phyloP scores from a whole-genome alignment of 768 basidiomycete genomes.

The Kwoniella sp. region DNA sequence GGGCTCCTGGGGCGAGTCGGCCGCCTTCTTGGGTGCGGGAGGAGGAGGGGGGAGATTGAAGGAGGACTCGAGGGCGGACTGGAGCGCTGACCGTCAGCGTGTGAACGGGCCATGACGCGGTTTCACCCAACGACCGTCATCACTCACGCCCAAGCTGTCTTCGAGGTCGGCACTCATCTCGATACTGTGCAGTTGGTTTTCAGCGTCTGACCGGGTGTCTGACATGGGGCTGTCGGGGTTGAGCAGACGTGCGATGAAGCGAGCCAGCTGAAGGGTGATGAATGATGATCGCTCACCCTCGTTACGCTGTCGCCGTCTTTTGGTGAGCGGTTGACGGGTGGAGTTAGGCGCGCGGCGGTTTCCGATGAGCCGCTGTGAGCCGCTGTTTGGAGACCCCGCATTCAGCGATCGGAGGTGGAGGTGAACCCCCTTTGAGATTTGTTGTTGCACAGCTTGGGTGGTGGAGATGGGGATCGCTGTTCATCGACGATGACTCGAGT shows the following conservation, averaged over 20 bases:
- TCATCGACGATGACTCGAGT: too few relatives aligned
- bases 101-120: too few relatives aligned
- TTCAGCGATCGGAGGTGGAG: too few relatives aligned
- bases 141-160: slow-evolving; percentile 55
- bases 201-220: slow-evolving; percentile 33
- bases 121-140: too few relatives aligned
- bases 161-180: slow-evolving; percentile 29
- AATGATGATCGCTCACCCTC: too few relatives aligned
- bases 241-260: background rate
- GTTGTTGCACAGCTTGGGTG: too few relatives aligned
- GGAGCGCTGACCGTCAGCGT: background rate
- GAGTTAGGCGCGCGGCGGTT: too few relatives aligned
- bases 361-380: too few relatives aligned
- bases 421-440: too few relatives aligned
- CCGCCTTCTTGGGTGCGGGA: slow-evolving; percentile 38
- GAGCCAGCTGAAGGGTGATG: background rate
- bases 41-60: slow-evolving; percentile 32
- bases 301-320: too few relatives aligned
- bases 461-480: too few relatives aligned
- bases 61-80: slow-evolving; percentile 28
- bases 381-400: background rate
- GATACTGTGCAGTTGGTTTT: slow-evolving; percentile 27
- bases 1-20: slow-evolving; percentile 8
- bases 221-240: slow-evolving; percentile 36
- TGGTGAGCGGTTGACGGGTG: too few relatives aligned